Base-by-base conservation (phyloP, 163 green algal genomes). In the Scenedesmus sp. region DNA sequence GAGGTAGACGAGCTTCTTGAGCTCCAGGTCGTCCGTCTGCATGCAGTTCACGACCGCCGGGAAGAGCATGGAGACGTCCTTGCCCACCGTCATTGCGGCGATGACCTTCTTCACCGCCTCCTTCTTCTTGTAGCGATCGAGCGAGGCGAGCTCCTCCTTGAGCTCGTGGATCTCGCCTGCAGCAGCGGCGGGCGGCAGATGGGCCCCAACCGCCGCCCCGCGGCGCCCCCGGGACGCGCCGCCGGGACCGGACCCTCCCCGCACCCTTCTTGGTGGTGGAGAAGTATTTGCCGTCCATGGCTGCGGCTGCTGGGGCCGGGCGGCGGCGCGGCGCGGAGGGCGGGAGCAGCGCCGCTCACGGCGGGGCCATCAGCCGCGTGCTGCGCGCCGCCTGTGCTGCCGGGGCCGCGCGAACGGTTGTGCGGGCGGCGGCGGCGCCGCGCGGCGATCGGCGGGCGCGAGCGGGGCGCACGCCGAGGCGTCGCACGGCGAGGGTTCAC, bases 1-100 rank as follows among this genome's bases (percentile, higher is more conserved):
- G 13, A 99, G 87, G 81, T 99, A 99, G 0, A 99, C 97, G 20
- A 99, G 92, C 87, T 99, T 99, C 81, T 99, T 99, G 20, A 99
- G 85, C 88, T 99, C 96, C 84, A 99, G 86, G 86, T 99, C 96
- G 45, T 98, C 94, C 10, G 95, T 98, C 82, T 99, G 96, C 95
- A 98, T 99, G 87, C 95, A 98, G 87, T 99, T 99, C 42, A 98
- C 94, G n/a, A 99, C 95, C 71, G 99, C 93, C n/a, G 94, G 94
- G 85, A 99, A 99, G 29, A 99, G 88, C 89, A 95, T 95, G 36
- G 86, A 95, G 14, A 99, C 97, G 79, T 99, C 97, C 84, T 99
- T 99, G 42, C 95, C 95, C n/a, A 99, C 96, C 28, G 96, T 99
- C 95, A 98, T 98, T 9, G 94, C 95, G 42, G 95, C 95, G 78